These are phyloP conservation scores for Pugionium cornutum DNA, from an alignment of 345 rosid genomes.

Conservation along the genomic window DNA sequence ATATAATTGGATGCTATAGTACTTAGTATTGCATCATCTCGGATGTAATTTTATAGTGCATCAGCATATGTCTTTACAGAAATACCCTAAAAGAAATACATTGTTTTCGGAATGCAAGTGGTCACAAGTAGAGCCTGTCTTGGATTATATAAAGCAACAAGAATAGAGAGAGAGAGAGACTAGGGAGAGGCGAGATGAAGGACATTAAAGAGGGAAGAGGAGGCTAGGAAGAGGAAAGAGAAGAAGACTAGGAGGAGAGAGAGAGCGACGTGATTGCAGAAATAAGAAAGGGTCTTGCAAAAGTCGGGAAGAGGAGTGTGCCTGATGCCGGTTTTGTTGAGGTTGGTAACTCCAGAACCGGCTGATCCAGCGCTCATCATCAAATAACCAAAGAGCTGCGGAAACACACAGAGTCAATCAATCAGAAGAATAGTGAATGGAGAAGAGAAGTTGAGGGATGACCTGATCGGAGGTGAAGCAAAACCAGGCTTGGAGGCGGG, in stretches of 20 bases:
- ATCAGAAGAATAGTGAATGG: slow-evolving; percentile 5
- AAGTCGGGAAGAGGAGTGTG: slow-evolving; percentile 77
- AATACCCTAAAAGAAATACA: not conserved
- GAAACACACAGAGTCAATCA: not conserved
- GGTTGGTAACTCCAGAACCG: slow-evolving; percentile 71
- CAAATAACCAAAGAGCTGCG: slow-evolving; percentile 65
- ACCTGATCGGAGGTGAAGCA: slow-evolving; percentile 85
- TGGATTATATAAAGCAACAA: slow-evolving; percentile 7
- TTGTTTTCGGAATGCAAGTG: slow-evolving; percentile 16
- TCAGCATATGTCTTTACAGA: no score
- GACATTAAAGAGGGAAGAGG: slow-evolving; percentile 59
- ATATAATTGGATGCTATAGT: slow-evolving; percentile 13
- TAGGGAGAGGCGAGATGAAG: slow-evolving; percentile 53
- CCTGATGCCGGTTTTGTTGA: slow-evolving; percentile 74
- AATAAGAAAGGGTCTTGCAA: slow-evolving; percentile 68
- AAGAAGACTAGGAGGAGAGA: slow-evolving; percentile 73
- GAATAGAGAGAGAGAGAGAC: slow-evolving; percentile 11
- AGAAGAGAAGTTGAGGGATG: slow-evolving; percentile 4
- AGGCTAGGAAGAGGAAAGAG: slow-evolving; percentile 53
- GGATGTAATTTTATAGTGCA: slow-evolving; percentile 1
- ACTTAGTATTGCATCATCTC: slow-evolving; percentile 11
- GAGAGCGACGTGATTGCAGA: slow-evolving; percentile 72
- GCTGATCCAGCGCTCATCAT: slow-evolving; percentile 81
- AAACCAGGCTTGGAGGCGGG: slow-evolving; percentile 77
- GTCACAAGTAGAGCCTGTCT: slow-evolving; percentile 15